Evolutionary conservation across 2,329 filamentous ascomycete species (phyloP).

Genomic region (Verruconis gallopava): DNA sequence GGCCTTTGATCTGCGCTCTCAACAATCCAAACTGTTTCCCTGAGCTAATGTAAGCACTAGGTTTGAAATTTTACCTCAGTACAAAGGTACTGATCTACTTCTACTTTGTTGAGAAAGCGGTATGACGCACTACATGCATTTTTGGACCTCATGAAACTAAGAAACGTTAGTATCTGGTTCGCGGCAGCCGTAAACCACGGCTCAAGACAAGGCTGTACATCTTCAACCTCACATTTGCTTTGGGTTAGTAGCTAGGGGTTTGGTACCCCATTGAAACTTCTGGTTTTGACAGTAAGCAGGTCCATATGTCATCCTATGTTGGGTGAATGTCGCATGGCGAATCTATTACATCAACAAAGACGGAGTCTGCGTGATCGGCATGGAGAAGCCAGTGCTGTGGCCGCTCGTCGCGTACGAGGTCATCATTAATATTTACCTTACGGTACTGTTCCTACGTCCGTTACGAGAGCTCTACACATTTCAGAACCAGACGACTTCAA

Average conservation of each 20-base stretch:
- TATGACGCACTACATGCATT: conserved; percentile 21
- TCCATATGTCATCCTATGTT: conserved; percentile 30
- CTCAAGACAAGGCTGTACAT: conserved; percentile 45
- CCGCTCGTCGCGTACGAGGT: conserved; percentile 50
- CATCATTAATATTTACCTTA: conserved; percentile 49
- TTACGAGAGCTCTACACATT: conserved; percentile 45
- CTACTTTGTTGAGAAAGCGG: conserved; percentile 52
- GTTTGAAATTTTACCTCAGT: conserved; percentile 46
- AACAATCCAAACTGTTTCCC: neutral
- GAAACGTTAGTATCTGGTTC: conserved; percentile 41
- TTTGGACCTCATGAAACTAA: neutral
- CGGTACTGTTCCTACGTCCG: conserved; percentile 49
- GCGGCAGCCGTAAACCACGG: conserved; percentile 38
- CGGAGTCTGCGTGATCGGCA: conserved; percentile 48
- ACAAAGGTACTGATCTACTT: conserved; percentile 55
- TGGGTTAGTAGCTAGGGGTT: conserved; percentile 24
- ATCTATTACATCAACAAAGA: conserved; percentile 40
- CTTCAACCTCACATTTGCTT: conserved; percentile 48
- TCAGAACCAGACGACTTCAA: conserved; percentile 29
- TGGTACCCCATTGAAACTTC: no score
- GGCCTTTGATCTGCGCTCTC: neutral
- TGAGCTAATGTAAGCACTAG: conserved; percentile 11
- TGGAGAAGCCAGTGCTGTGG: conserved; percentile 45
- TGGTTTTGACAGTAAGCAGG: no score
- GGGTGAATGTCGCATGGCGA: conserved; percentile 49